Evolutionary conservation across 2,329 filamentous ascomycete species (phyloP), one percentile per base, ranked within the genome.

Genomic region (Epichloe glyceriae): DNA sequence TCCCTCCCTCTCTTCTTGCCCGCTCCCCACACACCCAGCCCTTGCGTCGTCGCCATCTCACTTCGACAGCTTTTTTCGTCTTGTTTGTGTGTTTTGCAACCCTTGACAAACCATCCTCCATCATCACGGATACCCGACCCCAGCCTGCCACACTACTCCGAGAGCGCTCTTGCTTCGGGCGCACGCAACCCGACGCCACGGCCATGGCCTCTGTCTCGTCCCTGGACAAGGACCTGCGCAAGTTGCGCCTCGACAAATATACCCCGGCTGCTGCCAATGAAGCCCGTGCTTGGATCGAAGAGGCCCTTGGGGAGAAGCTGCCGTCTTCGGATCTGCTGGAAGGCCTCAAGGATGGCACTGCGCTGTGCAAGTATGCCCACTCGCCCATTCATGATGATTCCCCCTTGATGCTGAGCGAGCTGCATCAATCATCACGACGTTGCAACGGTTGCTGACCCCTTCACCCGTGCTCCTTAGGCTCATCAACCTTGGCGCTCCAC

Each of bases 181-280:
- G 30, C 30, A 2, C 30, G 30, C 8, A 30, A 11, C 30, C 30
- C 30, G 11, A 30, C 30, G 8, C 30, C 40, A 11, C 15, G 45
- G 64, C 50, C 55, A 97, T 97, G 91, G 90, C 91, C 60, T 95
- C 91, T 39, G 91, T 97, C 34, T 80, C 88, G 56, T 95, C 88
- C 56, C 75, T 98, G 54, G 93, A 97, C 70, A 91, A 91, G 69
- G 93, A 98, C 73, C 78, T 98, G 81, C 87, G 88, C 76, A 89
- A 83, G 67, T 70, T 97, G 77, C 90, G 93, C 69, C 76, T 95
- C 61, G 87, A 90, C 54, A 87, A 91, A 70, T 97, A 95, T 70
- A 97, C 91, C 1, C 88, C 89, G 20, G 82, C 85, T 60, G 90
- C 90, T 40, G 90, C 89, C 48, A 88, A 88, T 59, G 90, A 97